These are phyloP conservation scores for Nyctanthes arbortristis DNA, from an alignment of 257 asterid species.

Conservation along the genomic window DNA sequence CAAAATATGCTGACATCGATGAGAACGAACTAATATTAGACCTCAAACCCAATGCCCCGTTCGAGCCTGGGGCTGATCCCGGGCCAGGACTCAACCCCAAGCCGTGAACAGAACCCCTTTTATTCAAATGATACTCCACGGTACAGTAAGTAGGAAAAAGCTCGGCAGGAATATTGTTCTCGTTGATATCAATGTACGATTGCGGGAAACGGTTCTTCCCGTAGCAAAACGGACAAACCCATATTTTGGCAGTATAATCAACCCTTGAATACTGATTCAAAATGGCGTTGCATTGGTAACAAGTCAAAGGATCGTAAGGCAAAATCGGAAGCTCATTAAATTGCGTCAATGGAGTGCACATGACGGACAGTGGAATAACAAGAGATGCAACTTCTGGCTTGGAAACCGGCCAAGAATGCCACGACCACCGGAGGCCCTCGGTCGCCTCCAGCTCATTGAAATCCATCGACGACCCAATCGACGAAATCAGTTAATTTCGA, in stretches of 20 bases:
- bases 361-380: constrained; percentile 77
- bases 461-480: constrained; percentile 55
- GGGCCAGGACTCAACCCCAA: constrained; percentile 32
- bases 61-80: constrained; percentile 31
- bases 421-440: constrained; percentile 97
- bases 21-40: constrained; percentile 52
- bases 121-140: constrained; percentile 73
- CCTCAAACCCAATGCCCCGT: constrained; percentile 37
- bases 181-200: constrained; percentile 62
- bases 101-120: constrained; percentile 35
- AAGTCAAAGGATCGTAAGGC: constrained; percentile 67
- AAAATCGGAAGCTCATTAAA: constrained; percentile 81
- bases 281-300: constrained; percentile 71
- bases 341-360: constrained; percentile 77
- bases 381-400: constrained; percentile 64
- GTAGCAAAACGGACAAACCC: constrained; percentile 84
- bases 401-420: constrained; percentile 92
- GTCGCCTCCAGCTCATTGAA: constrained; percentile 86
- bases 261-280: constrained; percentile 91
- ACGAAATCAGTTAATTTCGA: neutral
- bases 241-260: constrained; percentile 64
- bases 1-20: constrained; percentile 39
- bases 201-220: constrained; percentile 68
- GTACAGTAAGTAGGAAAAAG: constrained; percentile 94
- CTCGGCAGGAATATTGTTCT: constrained; percentile 87